phyloP scores from a whole-genome alignment of 495 filamentous ascomycete genomes.

The Tuber aestivum region DNA sequence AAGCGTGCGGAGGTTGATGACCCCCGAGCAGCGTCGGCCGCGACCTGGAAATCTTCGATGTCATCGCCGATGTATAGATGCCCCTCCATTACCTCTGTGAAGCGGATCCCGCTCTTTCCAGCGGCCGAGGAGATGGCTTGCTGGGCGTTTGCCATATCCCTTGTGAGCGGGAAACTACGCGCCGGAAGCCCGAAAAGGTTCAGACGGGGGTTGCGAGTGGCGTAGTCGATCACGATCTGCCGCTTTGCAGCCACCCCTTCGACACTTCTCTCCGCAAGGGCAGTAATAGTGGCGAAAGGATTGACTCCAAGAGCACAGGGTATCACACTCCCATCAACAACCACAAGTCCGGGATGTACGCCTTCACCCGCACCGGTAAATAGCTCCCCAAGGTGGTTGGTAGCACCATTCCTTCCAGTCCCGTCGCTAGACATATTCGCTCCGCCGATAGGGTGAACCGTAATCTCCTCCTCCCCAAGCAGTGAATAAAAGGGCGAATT shows the following conservation, averaged over 20 bases:
- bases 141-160: constrained; percentile 39
- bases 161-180: constrained; percentile 16
- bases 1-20: constrained; percentile 54
- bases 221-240: constrained; percentile 48
- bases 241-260: constrained; percentile 47
- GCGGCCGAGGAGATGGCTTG: constrained; percentile 46
- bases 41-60: constrained; percentile 54
- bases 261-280: constrained; percentile 59
- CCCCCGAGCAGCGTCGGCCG: constrained; percentile 51
- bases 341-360: constrained; percentile 54
- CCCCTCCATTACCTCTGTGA: constrained; percentile 61
- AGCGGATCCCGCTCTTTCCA: constrained; percentile 51
- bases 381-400: constrained; percentile 58
- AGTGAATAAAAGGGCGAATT: constrained; percentile 53
- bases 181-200: constrained; percentile 39
- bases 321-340: constrained; percentile 59
- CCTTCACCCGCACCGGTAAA: constrained; percentile 52
- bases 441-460: constrained; percentile 65
- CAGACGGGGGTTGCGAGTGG: constrained; percentile 48
- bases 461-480: constrained; percentile 54
- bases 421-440: constrained; percentile 58
- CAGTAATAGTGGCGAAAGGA: constrained; percentile 64
- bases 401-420: constrained; percentile 55
- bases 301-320: constrained; percentile 62
- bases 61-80: constrained; percentile 52